These are phyloP conservation scores for Furcasterigmium sp. DNA, from an alignment of 2,329 filamentous ascomycete genomes.

Conservation along the genomic window DNA sequence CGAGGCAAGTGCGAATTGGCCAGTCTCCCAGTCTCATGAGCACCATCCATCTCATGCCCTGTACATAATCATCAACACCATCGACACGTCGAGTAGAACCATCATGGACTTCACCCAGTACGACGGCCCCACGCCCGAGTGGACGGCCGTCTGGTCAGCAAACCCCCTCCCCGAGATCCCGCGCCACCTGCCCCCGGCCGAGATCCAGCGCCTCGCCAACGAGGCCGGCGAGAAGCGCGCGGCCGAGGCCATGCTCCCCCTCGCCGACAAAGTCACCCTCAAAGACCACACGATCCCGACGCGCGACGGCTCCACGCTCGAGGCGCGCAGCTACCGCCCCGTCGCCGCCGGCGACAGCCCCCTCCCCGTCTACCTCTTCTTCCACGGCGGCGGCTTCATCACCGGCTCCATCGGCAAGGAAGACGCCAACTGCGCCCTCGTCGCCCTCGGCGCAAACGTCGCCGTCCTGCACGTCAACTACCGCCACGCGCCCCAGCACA, in stretches of 20 bases:
- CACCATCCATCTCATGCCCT: too few relatives aligned
- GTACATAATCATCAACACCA: too few relatives aligned
- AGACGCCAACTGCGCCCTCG: conserved; percentile 40
- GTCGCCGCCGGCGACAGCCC: conserved; percentile 19
- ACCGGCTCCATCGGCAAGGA: conserved; percentile 49
- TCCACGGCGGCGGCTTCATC: conserved; percentile 52
- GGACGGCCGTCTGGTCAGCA: conserved; percentile 29
- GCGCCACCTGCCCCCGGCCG: conserved; percentile 12
- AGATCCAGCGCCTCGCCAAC: conserved; percentile 22
- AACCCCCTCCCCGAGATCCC: conserved; percentile 3
- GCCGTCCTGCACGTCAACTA: conserved; percentile 52
- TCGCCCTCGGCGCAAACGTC: conserved; percentile 17
- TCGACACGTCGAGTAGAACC: too few relatives aligned
- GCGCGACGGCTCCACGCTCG: conserved; percentile 36
- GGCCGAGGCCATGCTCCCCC: conserved; percentile 18
- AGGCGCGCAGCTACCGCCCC: conserved; percentile 41
- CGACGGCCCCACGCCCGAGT: conserved; percentile 33
- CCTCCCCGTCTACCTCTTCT: conserved; percentile 43
- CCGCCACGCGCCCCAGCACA: conserved; percentile 49
- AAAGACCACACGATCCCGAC: conserved; percentile 30
- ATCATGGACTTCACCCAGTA: conserved; percentile 26
- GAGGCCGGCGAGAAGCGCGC: conserved; percentile 23
- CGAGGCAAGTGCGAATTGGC: too few relatives aligned
- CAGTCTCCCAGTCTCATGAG: too few relatives aligned
- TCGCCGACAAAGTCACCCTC: conserved; percentile 20